These are phyloP conservation scores for Hammondia hammondi DNA, from an alignment of 169 alveolate genomes.

Conservation along the genomic window DNA sequence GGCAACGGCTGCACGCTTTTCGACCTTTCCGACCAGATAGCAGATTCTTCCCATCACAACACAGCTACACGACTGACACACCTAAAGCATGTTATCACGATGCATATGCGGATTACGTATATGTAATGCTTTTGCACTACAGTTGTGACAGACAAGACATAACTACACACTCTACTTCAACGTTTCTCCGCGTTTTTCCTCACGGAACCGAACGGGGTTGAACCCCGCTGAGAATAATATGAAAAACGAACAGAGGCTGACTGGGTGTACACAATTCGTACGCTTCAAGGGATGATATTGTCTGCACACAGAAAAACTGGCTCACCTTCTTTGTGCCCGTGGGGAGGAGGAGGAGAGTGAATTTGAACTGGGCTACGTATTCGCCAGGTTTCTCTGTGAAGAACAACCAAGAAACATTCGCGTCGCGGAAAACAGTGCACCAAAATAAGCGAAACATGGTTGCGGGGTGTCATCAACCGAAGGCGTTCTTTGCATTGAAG, in stretches of 20 bases:
- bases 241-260: background rate
- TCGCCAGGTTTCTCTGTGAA: slow-evolving; percentile 61
- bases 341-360: slow-evolving; percentile 70
- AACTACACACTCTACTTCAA: too few relatives aligned
- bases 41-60: background rate
- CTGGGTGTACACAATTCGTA: too few relatives aligned
- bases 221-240: background rate
- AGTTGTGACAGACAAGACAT: too few relatives aligned
- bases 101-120: background rate
- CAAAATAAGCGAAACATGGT: too few relatives aligned
- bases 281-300: too few relatives aligned
- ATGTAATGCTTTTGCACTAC: too few relatives aligned
- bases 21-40: background rate
- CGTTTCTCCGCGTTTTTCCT: background rate
- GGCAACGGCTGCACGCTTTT: background rate
- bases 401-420: background rate
- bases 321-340: slow-evolving; percentile 69
- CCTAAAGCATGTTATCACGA: background rate
- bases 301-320: too few relatives aligned
- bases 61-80: background rate
- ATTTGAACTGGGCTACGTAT: slow-evolving; percentile 69
- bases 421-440: too few relatives aligned
- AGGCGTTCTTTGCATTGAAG: too few relatives aligned
- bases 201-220: background rate
- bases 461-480: too few relatives aligned